Base-by-base conservation (phyloP, 495 filamentous ascomycete species). In the Neurospora terricola region DNA sequence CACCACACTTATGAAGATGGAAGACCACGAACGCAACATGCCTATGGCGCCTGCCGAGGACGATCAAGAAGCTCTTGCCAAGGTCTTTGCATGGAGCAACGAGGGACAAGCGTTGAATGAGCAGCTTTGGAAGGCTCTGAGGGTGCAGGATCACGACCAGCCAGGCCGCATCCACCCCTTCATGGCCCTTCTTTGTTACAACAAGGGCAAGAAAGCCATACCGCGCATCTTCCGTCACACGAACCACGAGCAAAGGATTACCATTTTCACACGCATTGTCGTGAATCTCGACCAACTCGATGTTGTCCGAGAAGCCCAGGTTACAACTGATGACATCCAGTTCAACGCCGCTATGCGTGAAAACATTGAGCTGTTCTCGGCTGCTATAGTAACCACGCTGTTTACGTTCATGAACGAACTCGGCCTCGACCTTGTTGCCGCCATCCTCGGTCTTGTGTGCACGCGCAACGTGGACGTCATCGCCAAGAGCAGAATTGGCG, bases 161-260 rank as follows among this genome's bases (percentile, higher is more conserved):
- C 87, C 88, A 14, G 87, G 89, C 14, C 86, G 86, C 6, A 88
- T 93, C 2, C 96, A 99, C 79, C 96, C 96, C 1, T 99, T 99
- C 86, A 97, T 99, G 76, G 92, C 93, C 38, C 94, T 99, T 78
- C 87, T 99, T 16, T 95, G 94, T 7, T 97, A 94, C 79, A 88
- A 88, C 69, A 99, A 99, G 84, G 96, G 96, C 77, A 99, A 97
- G 85, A 96, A 96, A 80, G 92, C 93, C 1, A 93, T 99, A 76
- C 93, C 93, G 30, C 92, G 96, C 70, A 91, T 99, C 69, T 98
- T 97, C 88, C 92, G 94, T 43, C 94, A 97, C 77, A 92, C 97
- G 70, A 91, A 92, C 72, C 90, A 92, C 48, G 92, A 97, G 77
- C 94, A 99, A 80, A 93, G 95, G 21, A 91, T 96, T 21, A 98